Conservation (phyloP, 2,329 filamentous ascomycete genomes). For the Phaeosphaeriaceae sp. region DNA sequence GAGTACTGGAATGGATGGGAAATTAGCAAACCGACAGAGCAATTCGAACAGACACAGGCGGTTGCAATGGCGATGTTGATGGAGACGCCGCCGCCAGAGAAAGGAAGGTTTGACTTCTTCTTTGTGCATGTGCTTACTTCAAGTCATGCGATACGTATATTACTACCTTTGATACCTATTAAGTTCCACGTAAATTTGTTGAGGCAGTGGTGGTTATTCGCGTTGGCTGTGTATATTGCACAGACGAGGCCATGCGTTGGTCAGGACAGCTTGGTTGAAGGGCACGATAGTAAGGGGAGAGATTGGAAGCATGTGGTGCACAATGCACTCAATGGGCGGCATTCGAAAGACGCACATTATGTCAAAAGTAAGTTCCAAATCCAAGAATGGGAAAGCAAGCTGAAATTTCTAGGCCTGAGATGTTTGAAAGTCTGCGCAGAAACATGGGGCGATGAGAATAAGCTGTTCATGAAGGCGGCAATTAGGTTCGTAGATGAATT, state of each 20-base stretch:
- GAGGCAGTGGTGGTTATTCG: conserved; percentile 88
- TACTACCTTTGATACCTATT: conserved; percentile 77
- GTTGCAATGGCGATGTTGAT: conserved; percentile 66
- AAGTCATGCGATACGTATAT: conserved; percentile 79
- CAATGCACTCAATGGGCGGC: conserved; percentile 71
- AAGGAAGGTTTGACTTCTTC: conserved; percentile 77
- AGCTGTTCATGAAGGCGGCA: conserved; percentile 71
- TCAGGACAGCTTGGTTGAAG: conserved; percentile 64
- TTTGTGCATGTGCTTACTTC: conserved; percentile 81
- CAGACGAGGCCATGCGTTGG: conserved; percentile 76
- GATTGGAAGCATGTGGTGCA: conserved; percentile 80
- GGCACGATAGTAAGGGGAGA: conserved; percentile 66
- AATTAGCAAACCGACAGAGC: conserved; percentile 69
- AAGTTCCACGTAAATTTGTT: conserved; percentile 76
- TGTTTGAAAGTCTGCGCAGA: conserved; percentile 75
- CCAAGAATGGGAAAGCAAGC: conserved; percentile 1
- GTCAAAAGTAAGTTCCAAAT: conserved; percentile 70
- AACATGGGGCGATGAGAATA: conserved; percentile 72
- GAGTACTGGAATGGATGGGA: conserved; percentile 92
- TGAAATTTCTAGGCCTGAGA: conserved; percentile 63
- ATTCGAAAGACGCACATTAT: conserved; percentile 78
- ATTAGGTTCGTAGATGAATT: conserved; percentile 77
- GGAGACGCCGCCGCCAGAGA: conserved; percentile 50
- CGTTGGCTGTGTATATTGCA: conserved; percentile 76
- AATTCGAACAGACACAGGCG: conserved; percentile 74